phyloP scores from a whole-genome alignment of 2,329 filamentous ascomycete species.

The Fusarium ambrosium region DNA sequence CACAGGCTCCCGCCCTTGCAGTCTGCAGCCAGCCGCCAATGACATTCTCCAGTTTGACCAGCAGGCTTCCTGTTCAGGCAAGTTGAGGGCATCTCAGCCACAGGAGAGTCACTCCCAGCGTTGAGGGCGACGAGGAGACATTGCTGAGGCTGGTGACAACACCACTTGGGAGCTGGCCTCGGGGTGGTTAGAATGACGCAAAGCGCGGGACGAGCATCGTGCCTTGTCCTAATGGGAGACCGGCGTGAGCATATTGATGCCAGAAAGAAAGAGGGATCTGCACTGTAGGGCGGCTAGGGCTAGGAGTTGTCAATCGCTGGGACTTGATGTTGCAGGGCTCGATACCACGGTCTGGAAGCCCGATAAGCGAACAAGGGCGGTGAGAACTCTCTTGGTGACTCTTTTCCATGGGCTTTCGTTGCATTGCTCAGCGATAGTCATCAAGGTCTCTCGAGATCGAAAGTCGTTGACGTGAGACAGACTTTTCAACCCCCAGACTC shows the following conservation, averaged over 20 bases:
- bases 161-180: slow-evolving; percentile 20
- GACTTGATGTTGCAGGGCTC: slow-evolving; percentile 16
- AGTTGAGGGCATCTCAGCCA: slow-evolving; percentile 34
- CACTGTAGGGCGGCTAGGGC: slow-evolving; percentile 18
- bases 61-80: slow-evolving; percentile 45
- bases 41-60: slow-evolving; percentile 19
- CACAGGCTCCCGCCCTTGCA: slow-evolving; percentile 20
- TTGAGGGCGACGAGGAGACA: neutral
- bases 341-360: slow-evolving; percentile 3
- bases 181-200: slow-evolving; percentile 27
- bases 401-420: neutral
- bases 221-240: neutral
- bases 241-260: slow-evolving; percentile 32
- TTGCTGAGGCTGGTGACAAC: slow-evolving; percentile 24
- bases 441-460: neutral
- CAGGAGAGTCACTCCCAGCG: slow-evolving; percentile 18
- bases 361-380: slow-evolving; percentile 18
- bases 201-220: slow-evolving; percentile 7
- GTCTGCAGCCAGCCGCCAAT: slow-evolving; percentile 39
- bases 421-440: neutral
- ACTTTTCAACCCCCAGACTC: neutral
- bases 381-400: neutral
- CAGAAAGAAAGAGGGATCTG: slow-evolving; percentile 29
- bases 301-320: slow-evolving; percentile 25
- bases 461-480: neutral